Evolutionary conservation across 768 basidiomycete species (phyloP).

Genomic region (Serendipita vermifera): DNA sequence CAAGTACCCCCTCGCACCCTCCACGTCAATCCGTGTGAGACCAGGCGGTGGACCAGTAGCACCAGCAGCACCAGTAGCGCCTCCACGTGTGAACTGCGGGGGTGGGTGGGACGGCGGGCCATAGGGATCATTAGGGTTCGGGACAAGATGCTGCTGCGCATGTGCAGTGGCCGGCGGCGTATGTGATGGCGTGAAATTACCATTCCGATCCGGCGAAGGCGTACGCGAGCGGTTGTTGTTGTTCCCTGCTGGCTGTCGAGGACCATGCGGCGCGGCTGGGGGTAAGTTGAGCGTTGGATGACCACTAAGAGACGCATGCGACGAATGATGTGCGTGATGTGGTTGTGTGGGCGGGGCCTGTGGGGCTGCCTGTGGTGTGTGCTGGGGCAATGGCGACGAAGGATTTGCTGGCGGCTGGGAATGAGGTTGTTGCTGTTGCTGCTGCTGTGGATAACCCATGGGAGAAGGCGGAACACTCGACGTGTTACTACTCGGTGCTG

Average conservation of each 20-base stretch:
- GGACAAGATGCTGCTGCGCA: too few species aligned
- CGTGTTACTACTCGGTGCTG: background rate
- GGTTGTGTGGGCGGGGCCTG: background rate
- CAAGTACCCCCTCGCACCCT: background rate
- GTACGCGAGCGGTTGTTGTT: conserved; percentile 45
- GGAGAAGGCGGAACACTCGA: background rate
- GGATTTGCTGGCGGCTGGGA: background rate
- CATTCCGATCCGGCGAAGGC: conserved; percentile 50
- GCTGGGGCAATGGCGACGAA: background rate
- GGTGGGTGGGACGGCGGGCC: conserved; percentile 5
- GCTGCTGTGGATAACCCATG: background rate
- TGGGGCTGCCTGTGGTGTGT: background rate
- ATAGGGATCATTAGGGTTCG: too few species aligned
- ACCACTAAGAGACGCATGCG: background rate
- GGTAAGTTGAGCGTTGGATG: conserved; percentile 25
- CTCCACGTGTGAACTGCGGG: conserved; percentile 10
- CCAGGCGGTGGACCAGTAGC: conserved; percentile 11
- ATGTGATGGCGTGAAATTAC: too few species aligned
- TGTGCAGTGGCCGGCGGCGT: too few species aligned
- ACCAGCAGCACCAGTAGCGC: background rate
- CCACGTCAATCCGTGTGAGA: conserved; percentile 10
- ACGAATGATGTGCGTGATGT: conserved; percentile 1
- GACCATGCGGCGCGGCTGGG: conserved; percentile 49
- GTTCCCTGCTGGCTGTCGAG: conserved; percentile 39
- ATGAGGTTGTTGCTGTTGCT: background rate